Percentiles rank a stretch among this genome's conserved stretches.
phyloP scores from a whole-genome alignment of 768 basidiomycete species.

The Leccinum boreale region DNA sequence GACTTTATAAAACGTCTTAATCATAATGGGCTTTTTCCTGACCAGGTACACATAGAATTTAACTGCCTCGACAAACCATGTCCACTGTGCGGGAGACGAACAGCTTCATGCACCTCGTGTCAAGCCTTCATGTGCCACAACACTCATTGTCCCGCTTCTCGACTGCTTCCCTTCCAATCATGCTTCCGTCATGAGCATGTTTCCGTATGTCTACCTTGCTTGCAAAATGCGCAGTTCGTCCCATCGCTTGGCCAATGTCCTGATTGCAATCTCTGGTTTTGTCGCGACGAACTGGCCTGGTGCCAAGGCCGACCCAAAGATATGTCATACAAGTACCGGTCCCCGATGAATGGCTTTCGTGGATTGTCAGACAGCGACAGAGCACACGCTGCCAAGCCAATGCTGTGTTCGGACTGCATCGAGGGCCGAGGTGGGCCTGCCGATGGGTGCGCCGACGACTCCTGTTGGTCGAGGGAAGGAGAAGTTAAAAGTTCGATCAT shows the following conservation, averaged over 20 bases:
- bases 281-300: constrained; percentile 21
- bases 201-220: constrained; percentile 9
- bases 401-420: constrained; percentile 13
- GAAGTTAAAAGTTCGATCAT: constrained; percentile 3
- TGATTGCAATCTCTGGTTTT: constrained; percentile 20
- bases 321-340: neutral
- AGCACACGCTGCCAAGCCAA: constrained; percentile 11
- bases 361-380: constrained; percentile 2
- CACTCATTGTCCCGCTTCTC: constrained; percentile 14
- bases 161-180: constrained; percentile 13
- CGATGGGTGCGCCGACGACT: constrained; percentile 2
- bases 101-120: constrained; percentile 11
- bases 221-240: neutral
- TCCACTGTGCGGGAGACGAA: constrained; percentile 10
- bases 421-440: neutral
- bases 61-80: constrained; percentile 1
- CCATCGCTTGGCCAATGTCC: constrained; percentile 21
- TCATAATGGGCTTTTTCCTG: neutral
- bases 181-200: constrained; percentile 12
- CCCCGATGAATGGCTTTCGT: neutral
- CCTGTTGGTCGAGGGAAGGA: constrained; percentile 18
- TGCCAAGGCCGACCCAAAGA: constrained; percentile 21
- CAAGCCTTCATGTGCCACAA: constrained; percentile 16
- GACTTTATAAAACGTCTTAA: constrained; percentile 18
- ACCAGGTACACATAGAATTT: neutral